Evolutionary conservation across 2,329 filamentous ascomycete genomes (phyloP), one percentile per base, ranked within the genome.

Genomic region (Sporothrix curviconia): DNA sequence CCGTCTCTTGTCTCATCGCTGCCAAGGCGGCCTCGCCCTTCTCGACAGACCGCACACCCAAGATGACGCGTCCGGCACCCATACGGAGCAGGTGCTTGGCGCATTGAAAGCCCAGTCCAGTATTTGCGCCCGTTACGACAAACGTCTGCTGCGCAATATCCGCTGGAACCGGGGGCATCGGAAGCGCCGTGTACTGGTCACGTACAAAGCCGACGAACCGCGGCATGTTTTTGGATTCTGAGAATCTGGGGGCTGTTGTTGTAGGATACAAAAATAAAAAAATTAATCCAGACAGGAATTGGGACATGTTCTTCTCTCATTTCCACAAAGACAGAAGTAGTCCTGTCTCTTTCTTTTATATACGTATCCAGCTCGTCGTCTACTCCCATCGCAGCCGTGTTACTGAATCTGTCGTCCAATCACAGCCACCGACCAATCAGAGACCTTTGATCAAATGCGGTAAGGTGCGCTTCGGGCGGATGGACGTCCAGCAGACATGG

Each of bases 1-100:
- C 30, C 3, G 50, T 42, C 44, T 49, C 55, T 4, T 57, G 42
- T 17, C 66, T 64, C 54, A 76, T 70, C 54, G 66, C 66, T 3
- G 61, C 47, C 34, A 71, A 71, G 39, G 75, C 74, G 0, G 61
- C 64, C 14, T 69, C 61, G 24, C 74, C 72, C 52, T 69, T 68
- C 3, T 58, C 22, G 11, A 67, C 17, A 14, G 62, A 64, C 9
- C 70, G 68, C 7, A 70, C 66, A 12, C 64, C 70, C 19, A 74
- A 61, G 43, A 73, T 69, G 34, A 74, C 61, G 17, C 64, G 64
- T 8, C 61, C 56, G 15, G 69, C 67, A 9, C 66, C 65, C 6
- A 71, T 65, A 4, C 58, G 54, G 40, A 65, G 65, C 22, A 70
- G 65, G 56, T 73, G 67, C 8, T 65, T 63, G 22, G 68, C 68